Evolutionary conservation across 1,139 yeast genomes (phyloP).

Genomic region (Nematodospora anomalae): DNA sequence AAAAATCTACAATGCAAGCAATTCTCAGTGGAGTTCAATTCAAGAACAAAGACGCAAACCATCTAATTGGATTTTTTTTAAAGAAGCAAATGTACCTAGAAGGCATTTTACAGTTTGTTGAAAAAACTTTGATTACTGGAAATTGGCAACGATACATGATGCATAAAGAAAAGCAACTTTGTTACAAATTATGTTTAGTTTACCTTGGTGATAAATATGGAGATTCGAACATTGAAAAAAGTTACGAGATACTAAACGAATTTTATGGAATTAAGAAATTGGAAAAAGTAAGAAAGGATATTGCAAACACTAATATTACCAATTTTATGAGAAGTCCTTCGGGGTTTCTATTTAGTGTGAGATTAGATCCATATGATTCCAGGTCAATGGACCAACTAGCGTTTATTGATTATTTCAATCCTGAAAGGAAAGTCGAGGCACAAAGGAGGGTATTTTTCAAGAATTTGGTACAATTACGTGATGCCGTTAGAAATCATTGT

Average conservation of each 20-base stretch:
- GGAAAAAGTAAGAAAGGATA: constrained; percentile 9
- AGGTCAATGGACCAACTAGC: constrained; percentile 9
- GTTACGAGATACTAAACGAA: constrained; percentile 26
- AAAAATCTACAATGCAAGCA: constrained; percentile 1
- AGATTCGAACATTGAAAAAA: constrained; percentile 14
- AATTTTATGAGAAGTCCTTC: constrained; percentile 9
- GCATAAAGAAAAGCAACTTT: constrained; percentile 11
- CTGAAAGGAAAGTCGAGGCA: constrained; percentile 6
- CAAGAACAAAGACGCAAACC: background rate
- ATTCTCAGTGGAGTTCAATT: constrained; percentile 6
- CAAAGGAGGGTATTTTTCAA: background rate
- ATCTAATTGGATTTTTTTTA: constrained; percentile 3
- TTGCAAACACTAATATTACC: constrained; percentile 5
- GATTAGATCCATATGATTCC: constrained; percentile 6
- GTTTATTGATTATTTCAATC: constrained; percentile 15
- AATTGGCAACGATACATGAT: constrained; percentile 20
- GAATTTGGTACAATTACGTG: constrained; percentile 7
- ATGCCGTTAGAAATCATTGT: constrained; percentile 19
- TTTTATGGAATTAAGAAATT: constrained; percentile 26
- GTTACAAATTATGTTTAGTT: constrained; percentile 13
- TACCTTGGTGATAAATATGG: constrained; percentile 7
- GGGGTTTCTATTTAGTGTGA: constrained; percentile 12
- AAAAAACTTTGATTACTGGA: constrained; percentile 31
- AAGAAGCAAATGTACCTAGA: constrained; percentile 11
- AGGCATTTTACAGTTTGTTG: constrained; percentile 26